Percentiles rank a stretch among this genome's conserved stretches.
Conservation (phyloP, 306 rosid genomes). For the Acacia confusa region DNA sequence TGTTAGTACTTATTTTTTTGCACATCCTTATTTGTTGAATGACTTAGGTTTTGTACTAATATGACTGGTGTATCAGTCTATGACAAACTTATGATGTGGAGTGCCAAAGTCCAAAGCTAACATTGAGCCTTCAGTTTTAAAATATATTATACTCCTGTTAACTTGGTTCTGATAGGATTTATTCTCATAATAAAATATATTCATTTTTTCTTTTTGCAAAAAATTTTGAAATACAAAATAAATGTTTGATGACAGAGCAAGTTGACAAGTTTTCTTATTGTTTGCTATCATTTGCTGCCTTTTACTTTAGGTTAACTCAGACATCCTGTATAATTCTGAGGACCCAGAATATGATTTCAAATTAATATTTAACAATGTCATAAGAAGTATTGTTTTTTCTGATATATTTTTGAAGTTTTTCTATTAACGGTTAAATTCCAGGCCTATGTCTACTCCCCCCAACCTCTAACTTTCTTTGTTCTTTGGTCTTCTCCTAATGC, state of each 20-base stretch:
- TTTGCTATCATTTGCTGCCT: background rate
- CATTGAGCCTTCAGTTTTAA: constrained; percentile 3
- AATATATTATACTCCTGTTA: background rate
- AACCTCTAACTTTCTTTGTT: background rate
- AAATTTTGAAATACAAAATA: too few species aligned
- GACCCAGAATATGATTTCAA: background rate
- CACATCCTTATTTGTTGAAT: background rate
- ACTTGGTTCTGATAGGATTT: too few species aligned
- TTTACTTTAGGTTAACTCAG: constrained; percentile 9
- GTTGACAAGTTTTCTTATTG: constrained; percentile 10
- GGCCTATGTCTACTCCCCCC: background rate
- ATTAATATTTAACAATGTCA: background rate
- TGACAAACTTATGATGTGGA: background rate
- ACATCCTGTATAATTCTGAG: background rate
- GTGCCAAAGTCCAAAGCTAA: background rate
- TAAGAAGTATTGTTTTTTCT: background rate
- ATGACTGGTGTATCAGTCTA: constrained; percentile 4
- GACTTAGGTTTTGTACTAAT: background rate
- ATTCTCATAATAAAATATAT: too few species aligned
- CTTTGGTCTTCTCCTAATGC: constrained; percentile 11
- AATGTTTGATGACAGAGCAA: too few species aligned
- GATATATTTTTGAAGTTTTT: background rate
- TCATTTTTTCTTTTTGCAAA: too few species aligned
- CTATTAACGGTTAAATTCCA: constrained; percentile 11
- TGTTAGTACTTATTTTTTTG: background rate